Evolutionary conservation across 2,329 filamentous ascomycete species (phyloP), one percentile per base, ranked within the genome.

Genomic region (Ophiocordyceps sinensis): DNA sequence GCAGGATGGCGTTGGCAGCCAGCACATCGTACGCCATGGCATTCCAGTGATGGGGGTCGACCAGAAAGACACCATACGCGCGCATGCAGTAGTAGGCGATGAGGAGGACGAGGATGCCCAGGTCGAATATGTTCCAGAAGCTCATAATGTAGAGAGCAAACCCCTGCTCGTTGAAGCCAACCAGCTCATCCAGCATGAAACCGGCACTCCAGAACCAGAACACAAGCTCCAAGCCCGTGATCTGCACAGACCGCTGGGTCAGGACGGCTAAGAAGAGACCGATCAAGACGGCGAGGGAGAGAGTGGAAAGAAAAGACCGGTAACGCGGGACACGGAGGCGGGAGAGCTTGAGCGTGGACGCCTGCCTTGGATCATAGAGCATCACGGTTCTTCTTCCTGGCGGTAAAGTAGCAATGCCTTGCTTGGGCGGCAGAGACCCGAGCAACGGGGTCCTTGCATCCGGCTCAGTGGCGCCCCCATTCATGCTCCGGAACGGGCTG

Each of bases 121-220:
- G 67, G 55, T 95, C 89, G 59, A 95, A 94, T 31, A 88, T 77
- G 59, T 95, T 95, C 89, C 89, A 95, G 59, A 95, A 91, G 58
- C 86, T 94, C 79, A 95, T 89, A 53, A 95, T 85, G 62, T 95
- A 96, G 28, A 96, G 74, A 31, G 87, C 88, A 58, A 95, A 95
- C 3, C 89, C 89, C 61, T 95, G 87, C 59, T 96, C 89, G 49
- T 88, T 94, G 68, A 95, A 95, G 11, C 88, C 88, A 15, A 95
- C 87, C 19, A 96, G 74, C 61, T 95, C 89, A 53, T 95, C 89
- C 28, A 95, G 75, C 86, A 95, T 94, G 60, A 93, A 95, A 1
- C 89, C 89, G 23, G 86, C 85, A 55, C 86, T 94, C 88, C 89
- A 96, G 59, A 95, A 85, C 89, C 89, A 96, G 62, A 96, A 95